These are phyloP conservation scores for Purshia tridentata DNA, from an alignment of 306 rosid species.

Conservation along the genomic window DNA sequence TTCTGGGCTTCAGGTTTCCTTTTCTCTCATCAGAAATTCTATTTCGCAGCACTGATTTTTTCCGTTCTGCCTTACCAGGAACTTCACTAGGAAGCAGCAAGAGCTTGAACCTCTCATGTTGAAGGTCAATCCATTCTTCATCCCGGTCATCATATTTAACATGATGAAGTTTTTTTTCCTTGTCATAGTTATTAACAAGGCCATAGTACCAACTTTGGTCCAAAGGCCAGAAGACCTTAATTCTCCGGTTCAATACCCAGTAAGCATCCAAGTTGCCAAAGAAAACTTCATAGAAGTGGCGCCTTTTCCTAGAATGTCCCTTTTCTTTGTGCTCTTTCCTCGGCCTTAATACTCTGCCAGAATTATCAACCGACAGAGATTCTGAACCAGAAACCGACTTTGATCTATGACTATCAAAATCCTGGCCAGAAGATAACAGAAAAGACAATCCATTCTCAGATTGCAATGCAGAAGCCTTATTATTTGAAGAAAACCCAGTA, in stretches of 20 bases:
- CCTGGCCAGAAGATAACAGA: constrained; percentile 49
- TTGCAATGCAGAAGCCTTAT: constrained; percentile 54
- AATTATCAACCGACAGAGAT: constrained; percentile 66
- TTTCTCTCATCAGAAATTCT: constrained; percentile 44
- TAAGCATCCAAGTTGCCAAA: constrained; percentile 59
- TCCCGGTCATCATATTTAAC: constrained; percentile 94
- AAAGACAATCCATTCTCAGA: constrained; percentile 52
- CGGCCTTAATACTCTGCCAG: constrained; percentile 77
- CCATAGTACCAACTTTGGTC: constrained; percentile 97
- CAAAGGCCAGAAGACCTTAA: constrained; percentile 95
- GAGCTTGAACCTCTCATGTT: constrained; percentile 88
- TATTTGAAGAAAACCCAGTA: constrained; percentile 69
- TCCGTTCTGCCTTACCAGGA: constrained; percentile 53
- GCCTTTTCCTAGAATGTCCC: constrained; percentile 65
- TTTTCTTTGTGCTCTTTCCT: constrained; percentile 64
- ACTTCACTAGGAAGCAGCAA: constrained; percentile 84
- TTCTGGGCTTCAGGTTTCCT: constrained; percentile 42
- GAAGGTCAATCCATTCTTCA: constrained; percentile 91
- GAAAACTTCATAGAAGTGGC: constrained; percentile 84
- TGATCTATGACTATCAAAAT: constrained; percentile 42
- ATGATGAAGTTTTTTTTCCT: constrained; percentile 66
- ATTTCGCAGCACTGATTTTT: constrained; percentile 34
- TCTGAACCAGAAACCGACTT: constrained; percentile 61
- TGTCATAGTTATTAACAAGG: constrained; percentile 63
- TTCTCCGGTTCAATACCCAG: constrained; percentile 72